Evolutionary conservation across 1,139 yeast genomes (phyloP).

Genomic region (Scheffersomyces parashehatae): DNA sequence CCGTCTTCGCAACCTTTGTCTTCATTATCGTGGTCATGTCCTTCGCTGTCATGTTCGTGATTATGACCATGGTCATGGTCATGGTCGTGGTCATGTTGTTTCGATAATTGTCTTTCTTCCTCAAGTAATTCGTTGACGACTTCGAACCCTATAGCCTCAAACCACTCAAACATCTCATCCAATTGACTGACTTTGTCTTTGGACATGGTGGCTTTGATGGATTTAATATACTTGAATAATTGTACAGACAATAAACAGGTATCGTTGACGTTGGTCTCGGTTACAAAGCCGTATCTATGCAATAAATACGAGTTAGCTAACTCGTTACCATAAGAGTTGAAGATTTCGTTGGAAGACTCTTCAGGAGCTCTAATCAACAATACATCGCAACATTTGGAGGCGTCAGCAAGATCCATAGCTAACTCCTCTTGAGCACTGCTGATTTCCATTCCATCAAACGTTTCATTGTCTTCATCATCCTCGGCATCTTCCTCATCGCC

Average conservation of each 20-base stretch:
- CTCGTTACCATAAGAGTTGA: constrained; percentile 75
- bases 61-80: constrained; percentile 1
- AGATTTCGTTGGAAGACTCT: constrained; percentile 55
- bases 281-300: constrained; percentile 75
- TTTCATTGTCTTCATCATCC: constrained; percentile 6
- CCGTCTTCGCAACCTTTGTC: constrained; percentile 11
- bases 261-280: constrained; percentile 57
- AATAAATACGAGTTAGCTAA: constrained; percentile 64
- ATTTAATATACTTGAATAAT: constrained; percentile 42
- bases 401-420: constrained; percentile 32
- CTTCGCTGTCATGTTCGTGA: constrained; percentile 1
- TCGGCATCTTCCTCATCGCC: neutral
- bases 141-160: constrained; percentile 55
- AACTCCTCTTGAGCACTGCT: constrained; percentile 20
- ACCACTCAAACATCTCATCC: constrained; percentile 59
- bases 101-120: constrained; percentile 20
- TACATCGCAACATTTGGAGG: constrained; percentile 58
- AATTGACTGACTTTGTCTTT: constrained; percentile 30
- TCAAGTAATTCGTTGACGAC: constrained; percentile 37
- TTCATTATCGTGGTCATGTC: constrained; percentile 3
- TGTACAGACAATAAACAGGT: constrained; percentile 58
- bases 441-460: neutral
- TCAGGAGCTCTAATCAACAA: constrained; percentile 42
- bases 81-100: constrained; percentile 16
- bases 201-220: constrained; percentile 20